Evolutionary conservation across 2,329 filamentous ascomycete species (phyloP), one percentile per base, ranked within the genome.

Genomic region (Cladorrhinum sp.): DNA sequence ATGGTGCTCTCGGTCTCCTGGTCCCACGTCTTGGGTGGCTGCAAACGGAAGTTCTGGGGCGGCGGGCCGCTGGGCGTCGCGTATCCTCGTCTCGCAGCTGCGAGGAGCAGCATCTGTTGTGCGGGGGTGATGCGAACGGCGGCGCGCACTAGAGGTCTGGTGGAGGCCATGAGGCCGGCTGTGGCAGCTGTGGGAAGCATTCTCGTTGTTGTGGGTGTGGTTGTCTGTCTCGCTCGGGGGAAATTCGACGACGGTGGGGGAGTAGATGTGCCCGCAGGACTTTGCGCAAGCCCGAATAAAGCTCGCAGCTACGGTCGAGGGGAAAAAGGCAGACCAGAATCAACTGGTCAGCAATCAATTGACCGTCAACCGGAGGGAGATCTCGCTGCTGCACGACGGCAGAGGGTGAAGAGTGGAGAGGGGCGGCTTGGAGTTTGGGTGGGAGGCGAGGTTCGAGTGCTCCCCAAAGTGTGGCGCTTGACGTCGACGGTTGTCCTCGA

Each of bases 61-160:
- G 92, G 91, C 68, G 91, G 86, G 54, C 93, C 92, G 66, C 84
- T 82, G 65, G 92, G 91, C 53, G 90, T 87, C 67, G 89, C 86
- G 67, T 86, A 86, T 65, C 72, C 71, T 65, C 78, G 68, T 66
- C 69, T 67, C 54, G 49, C 57, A 30, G 61, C 52, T n/a, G 26
- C 5, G 6, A 28, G 54, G 26, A 50, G 24, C 30, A 51, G 53
- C 54, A 28, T 51, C 18, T 62, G 9, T 12, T 60, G n/a, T 3
- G 63, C 16, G 2, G 62, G 18, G 12, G 62, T 30, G 12, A 57
- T 39, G 39, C 57, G 39, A 9, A 28, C n/a, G 18, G 54, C 54
- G 21, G 54, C 54, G 21, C 54, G 54, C 20, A 33, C 54, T 36
- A 57, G 24, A 21, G 54, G 54, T 18, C 54, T 36, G 39, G 54